Base-by-base conservation (phyloP, 306 rosid genomes). In the Cucurbita argyrosperma region DNA sequence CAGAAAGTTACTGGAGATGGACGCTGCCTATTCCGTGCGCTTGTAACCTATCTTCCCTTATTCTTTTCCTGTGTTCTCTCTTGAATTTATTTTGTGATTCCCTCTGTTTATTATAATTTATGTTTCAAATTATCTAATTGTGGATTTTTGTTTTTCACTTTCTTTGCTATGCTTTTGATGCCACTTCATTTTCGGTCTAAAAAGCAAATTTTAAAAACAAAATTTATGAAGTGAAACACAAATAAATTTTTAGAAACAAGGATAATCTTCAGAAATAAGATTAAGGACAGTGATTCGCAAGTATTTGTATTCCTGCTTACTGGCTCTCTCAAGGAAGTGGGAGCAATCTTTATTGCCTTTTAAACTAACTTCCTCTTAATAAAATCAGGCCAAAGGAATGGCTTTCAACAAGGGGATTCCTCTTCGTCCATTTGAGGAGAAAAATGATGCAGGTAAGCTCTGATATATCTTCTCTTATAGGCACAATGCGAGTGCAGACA, bases 1-100 rank as follows among this genome's bases (percentile, higher is more conserved):
- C 94, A 83, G 74, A 89, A 82, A 81, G 89, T 93, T 78, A 87
- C 98, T 7, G 98, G 98, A 49, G 98, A 93, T 68, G 96, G 97
- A 0, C 85, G 98, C 73, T 93, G 98, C 74, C 79, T 93, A 39
- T 90, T 93, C 87, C 96, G 97, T 74, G 98, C 97, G 3, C 79
- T 93, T 87, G 98, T 89, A 90, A 67, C 42, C 39, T 83, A 43
- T 70, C 19, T 21, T 3, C 16, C 69, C 74, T 56, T 66, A 19
- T 51, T 59, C 46, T 5, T 76, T 76, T 65, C 60, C 56, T 18
- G 61, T 81, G 19, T 57, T 43, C 71, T 62, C 19, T 19, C 14
- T 23, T 62, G 43, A 77, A 76, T 49, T 64, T 42, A 10, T 65
- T 65, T 65, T 65, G n/a, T 46, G 14, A 21, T 19, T 45, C n/a